These are phyloP conservation scores for Andrographis paniculata DNA, from an alignment of 305 asterid species.

Conservation along the genomic window DNA sequence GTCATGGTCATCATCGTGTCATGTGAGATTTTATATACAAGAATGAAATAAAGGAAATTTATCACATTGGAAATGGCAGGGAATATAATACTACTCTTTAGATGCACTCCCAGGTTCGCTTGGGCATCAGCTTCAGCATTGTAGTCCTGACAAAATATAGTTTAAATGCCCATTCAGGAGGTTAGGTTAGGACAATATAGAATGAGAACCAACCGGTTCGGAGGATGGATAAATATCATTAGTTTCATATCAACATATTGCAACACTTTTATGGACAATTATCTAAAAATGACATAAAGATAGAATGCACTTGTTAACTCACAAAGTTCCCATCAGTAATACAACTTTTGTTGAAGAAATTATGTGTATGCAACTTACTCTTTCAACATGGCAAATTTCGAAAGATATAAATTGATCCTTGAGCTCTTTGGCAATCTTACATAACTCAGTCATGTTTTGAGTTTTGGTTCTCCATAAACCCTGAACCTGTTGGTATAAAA, in stretches of 20 bases:
- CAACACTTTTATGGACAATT: too few species aligned
- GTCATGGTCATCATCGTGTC: neutral
- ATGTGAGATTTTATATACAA: conserved; percentile 1
- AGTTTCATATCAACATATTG: too few species aligned
- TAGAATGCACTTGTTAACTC: too few species aligned
- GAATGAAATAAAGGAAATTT: conserved; percentile 7
- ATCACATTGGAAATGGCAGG: conserved; percentile 15
- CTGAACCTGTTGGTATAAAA: conserved; percentile 45
- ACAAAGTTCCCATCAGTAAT: neutral
- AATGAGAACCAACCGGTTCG: too few species aligned
- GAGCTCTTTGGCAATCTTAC: conserved; percentile 82
- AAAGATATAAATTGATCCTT: conserved; percentile 76
- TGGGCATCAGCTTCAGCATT: conserved; percentile 91
- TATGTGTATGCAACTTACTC: conserved; percentile 35
- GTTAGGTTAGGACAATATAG: too few species aligned
- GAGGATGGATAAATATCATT: too few species aligned
- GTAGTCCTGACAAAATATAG: conserved; percentile 44
- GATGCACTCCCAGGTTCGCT: conserved; percentile 74
- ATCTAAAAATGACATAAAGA: too few species aligned
- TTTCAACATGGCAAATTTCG: conserved; percentile 65
- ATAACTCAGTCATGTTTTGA: conserved; percentile 84
- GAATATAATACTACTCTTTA: conserved; percentile 45
- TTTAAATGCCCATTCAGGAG: neutral
- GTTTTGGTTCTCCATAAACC: conserved; percentile 90
- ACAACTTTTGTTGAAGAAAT: neutral